Base-by-base conservation (phyloP, 495 filamentous ascomycete genomes). In the Talaromyces thailandensis region DNA sequence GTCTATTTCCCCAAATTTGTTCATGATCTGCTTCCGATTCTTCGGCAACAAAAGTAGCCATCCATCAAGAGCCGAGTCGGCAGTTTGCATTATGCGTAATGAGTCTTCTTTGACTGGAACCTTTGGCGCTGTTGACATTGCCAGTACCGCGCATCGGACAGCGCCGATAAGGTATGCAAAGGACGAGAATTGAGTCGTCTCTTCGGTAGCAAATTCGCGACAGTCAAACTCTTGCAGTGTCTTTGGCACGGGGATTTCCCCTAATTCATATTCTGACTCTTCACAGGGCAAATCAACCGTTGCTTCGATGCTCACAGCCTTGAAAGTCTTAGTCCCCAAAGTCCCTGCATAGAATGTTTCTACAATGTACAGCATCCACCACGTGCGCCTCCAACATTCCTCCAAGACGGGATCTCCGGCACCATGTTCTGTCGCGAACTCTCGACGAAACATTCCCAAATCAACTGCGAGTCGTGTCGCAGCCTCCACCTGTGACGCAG, bases 271-370 rank as follows among this genome's bases (percentile, higher is more conserved):
- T 51, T 89, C 79, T n/a, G 74, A 70, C 69, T 94, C 87, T 63
- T 93, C 89, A 66, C 89, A 93, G 2, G 90, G 90, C n/a, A 93
- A 73, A 11, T 77, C 81, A 4, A 86, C 86, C 37, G 85, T 82
- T 8, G 81, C 72, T 50, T 74, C 70, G 50, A 89, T 76, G 50
- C 82, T 75, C 60, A 81, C 80, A 32, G 86, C 73, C 28, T 75
- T 65, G 64, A 88, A 87, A 1, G 63, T 62, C 65, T 66, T 68
- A 0, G 70, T 73, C 5, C 67, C 67, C 35, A 70, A 56, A 14
- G 70, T 73, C 4, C 73, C 73, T 1, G 71, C 67, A 28, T 68
- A 71, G 31, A 69, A 70, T 35, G 65, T 67, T 21, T 75, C 74
- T 0, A 71, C 37, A 6, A 64, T 67, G 57, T 70, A 75, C 1